Conservation (phyloP, 345 rosid genomes). For the Aquilaria sinensis region DNA sequence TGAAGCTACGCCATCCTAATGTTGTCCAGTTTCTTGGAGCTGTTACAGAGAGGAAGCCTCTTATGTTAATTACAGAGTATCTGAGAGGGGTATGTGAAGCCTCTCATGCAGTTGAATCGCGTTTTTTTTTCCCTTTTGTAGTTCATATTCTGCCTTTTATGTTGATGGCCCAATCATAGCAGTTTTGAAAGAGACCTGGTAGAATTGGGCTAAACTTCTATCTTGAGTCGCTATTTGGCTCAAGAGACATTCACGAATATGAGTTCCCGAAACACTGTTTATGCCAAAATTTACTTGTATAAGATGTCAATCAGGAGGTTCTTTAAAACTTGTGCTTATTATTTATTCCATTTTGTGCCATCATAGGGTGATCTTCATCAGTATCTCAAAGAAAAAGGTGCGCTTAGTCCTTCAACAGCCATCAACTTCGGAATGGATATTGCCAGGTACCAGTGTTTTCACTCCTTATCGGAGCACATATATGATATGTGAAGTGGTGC, state of each 20-base stretch:
- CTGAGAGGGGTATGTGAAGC: slow-evolving; percentile 64
- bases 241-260: no score
- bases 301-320: no score
- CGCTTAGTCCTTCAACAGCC: slow-evolving; percentile 79
- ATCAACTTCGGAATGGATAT: slow-evolving; percentile 83
- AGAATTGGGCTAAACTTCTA: no score
- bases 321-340: slow-evolving; percentile 10
- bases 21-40: slow-evolving; percentile 94
- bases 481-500: no score
- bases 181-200: no score
- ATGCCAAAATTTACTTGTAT: no score
- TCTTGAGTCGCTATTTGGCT: no score
- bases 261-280: no score
- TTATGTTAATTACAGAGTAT: slow-evolving; percentile 85
- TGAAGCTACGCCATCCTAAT: slow-evolving; percentile 94
- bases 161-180: not conserved
- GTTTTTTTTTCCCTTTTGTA: no score
- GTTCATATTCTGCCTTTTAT: not conserved
- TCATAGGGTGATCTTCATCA: slow-evolving; percentile 90
- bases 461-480: no score
- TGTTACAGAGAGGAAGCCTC: slow-evolving; percentile 90
- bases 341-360: slow-evolving; percentile 13
- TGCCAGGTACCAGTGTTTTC: slow-evolving; percentile 40
- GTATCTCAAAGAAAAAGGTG: slow-evolving; percentile 81
- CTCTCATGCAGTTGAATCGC: no score